phyloP scores from a whole-genome alignment of 768 basidiomycete species.

The Mycena haematopus region DNA sequence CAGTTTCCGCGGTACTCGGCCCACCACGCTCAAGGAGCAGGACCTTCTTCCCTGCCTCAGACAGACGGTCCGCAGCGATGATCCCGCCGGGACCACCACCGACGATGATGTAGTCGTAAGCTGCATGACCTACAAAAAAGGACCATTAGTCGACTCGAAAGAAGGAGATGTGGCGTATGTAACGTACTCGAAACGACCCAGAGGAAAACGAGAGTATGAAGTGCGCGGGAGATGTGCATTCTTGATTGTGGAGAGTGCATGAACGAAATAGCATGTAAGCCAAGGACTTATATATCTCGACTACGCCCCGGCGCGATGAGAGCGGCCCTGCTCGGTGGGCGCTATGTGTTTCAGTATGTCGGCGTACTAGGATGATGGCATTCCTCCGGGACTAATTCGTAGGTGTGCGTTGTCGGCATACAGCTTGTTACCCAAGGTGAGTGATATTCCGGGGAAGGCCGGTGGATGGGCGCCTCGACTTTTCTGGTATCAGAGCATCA shows the following conservation, averaged over 20 bases:
- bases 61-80: constrained; percentile 62
- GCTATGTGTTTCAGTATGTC: constrained; percentile 10
- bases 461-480: neutral
- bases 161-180: neutral
- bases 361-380: neutral
- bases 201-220: neutral
- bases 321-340: constrained; percentile 1
- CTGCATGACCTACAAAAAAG: constrained; percentile 3
- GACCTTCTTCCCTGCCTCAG: constrained; percentile 67
- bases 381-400: neutral
- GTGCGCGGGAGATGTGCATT: constrained; percentile 4
- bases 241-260: no score
- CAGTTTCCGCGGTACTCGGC: constrained; percentile 62
- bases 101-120: constrained; percentile 62
- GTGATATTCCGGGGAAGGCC: neutral
- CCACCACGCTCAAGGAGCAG: constrained; percentile 69
- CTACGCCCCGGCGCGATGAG: neutral
- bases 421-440: no score
- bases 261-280: neutral
- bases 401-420: neutral
- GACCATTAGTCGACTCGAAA: neutral
- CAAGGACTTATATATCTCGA: neutral
- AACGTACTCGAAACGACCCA: constrained; percentile 2
- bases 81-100: constrained; percentile 66
- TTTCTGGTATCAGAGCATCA: neutral